Evolutionary conservation across 1,284 basidiomycete genomes (phyloP).

Genomic region (Vanrija sp.): DNA sequence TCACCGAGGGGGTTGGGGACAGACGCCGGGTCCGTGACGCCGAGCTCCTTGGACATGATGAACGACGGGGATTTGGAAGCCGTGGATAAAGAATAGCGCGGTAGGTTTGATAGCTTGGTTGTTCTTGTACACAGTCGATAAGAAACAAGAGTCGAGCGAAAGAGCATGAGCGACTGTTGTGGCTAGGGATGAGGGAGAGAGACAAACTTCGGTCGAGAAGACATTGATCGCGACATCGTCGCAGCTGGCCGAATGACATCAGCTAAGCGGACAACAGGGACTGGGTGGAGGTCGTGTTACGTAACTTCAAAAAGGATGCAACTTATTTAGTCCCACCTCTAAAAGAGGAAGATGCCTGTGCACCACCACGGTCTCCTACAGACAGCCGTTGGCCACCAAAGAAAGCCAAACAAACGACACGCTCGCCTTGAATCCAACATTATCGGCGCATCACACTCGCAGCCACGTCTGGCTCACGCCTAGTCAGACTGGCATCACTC

Average conservation of each 20-base stretch:
- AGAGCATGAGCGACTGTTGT: not conserved
- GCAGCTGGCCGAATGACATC: not conserved
- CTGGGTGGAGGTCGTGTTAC: not conserved
- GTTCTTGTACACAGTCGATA: not conserved
- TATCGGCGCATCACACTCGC: not conserved
- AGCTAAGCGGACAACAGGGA: not conserved
- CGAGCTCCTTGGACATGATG: constrained; percentile 12
- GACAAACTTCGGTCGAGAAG: too few species aligned
- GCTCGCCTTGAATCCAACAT: not conserved
- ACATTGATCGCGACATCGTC: not conserved
- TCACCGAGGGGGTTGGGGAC: constrained; percentile 61
- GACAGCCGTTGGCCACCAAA: constrained; percentile 1
- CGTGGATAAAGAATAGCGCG: not conserved
- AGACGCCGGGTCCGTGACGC: constrained; percentile 29
- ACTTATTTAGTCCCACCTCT: too few species aligned
- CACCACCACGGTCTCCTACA: not conserved
- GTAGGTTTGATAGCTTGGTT: not conserved
- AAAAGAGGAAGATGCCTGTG: too few species aligned
- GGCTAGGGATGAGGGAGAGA: too few species aligned
- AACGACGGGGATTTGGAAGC: not conserved
- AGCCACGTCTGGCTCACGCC: not conserved
- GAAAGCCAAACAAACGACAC: not conserved
- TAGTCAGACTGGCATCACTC: not conserved
- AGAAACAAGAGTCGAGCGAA: not conserved
- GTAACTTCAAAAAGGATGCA: too few species aligned